These are phyloP conservation scores for Phaffia tasmanica DNA, from an alignment of 768 basidiomycete species.

Conservation along the genomic window DNA sequence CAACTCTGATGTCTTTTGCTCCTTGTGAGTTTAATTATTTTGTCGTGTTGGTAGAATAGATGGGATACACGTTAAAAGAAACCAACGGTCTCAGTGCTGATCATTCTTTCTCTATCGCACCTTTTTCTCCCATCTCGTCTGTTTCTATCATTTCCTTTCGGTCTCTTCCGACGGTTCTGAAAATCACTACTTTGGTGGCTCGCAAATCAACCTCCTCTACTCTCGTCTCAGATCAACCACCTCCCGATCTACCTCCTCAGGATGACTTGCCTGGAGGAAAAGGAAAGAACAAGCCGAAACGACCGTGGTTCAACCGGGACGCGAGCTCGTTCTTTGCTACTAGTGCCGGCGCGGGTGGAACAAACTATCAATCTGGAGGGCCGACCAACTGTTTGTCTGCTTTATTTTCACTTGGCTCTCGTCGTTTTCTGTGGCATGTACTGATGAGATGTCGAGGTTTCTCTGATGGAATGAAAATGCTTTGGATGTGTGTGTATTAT, in stretches of 20 bases:
- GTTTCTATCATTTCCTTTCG: not conserved
- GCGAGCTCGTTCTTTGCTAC: conserved; percentile 5
- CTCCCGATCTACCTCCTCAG: conserved; percentile 21
- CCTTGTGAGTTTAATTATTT: too few relatives aligned
- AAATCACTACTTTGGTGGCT: not conserved
- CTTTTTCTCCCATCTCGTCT: not conserved
- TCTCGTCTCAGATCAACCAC: conserved; percentile 21
- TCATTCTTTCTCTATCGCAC: conserved; percentile 6
- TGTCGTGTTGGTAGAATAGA: too few relatives aligned
- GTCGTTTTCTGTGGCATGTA: too few relatives aligned
- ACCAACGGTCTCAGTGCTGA: too few relatives aligned
- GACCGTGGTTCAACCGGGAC: conserved; percentile 20
- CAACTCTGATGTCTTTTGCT: too few relatives aligned
- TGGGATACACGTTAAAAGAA: too few relatives aligned
- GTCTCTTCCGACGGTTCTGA: not conserved
- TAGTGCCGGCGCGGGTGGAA: conserved; percentile 12
- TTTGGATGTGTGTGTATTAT: not conserved
- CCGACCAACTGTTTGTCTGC: too few relatives aligned
- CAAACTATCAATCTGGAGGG: too few relatives aligned
- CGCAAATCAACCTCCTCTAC: not conserved
- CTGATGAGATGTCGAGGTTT: too few relatives aligned
- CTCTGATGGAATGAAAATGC: too few relatives aligned
- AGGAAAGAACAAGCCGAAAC: conserved; percentile 4
- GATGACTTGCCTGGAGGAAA: conserved; percentile 9
- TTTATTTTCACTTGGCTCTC: too few relatives aligned